phyloP scores from a whole-genome alignment of 108 stramenopile genomes.

The Licmophora abbreviata region DNA sequence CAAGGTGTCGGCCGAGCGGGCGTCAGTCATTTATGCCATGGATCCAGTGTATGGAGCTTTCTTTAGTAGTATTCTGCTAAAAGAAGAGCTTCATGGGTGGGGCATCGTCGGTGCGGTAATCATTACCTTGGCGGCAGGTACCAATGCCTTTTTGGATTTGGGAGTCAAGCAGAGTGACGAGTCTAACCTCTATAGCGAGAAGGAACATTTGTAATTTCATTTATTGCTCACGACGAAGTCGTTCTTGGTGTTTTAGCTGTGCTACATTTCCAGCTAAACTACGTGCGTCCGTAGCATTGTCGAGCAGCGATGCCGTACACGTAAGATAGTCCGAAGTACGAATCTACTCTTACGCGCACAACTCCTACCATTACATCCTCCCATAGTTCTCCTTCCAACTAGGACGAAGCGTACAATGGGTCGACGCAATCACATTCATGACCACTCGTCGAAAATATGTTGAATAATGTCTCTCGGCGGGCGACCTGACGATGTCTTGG shows the following conservation, averaged over 20 bases:
- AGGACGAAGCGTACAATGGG: no score
- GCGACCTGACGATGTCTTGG: conserved; percentile 39
- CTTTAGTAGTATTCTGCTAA: conserved; percentile 64
- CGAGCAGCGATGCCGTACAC: no score
- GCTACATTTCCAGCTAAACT: no score
- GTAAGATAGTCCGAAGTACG: no score
- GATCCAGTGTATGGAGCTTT: conserved; percentile 87
- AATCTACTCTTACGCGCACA: no score
- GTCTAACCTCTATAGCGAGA: no score
- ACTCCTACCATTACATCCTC: no score
- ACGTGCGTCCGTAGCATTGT: no score
- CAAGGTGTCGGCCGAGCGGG: conserved; percentile 65
- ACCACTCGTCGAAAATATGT: conserved; percentile 31
- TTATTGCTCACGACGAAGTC: no score
- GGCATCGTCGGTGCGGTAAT: conserved; percentile 63
- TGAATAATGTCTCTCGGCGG: conserved; percentile 37
- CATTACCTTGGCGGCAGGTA: conserved; percentile 68
- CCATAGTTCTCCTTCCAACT: neutral
- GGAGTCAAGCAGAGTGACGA: conserved; percentile 2
- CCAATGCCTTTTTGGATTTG: conserved; percentile 67
- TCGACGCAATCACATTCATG: no score
- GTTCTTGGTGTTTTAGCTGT: no score
- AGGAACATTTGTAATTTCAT: no score
- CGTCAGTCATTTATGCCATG: conserved; percentile 80
- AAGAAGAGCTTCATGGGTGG: conserved; percentile 46